These are phyloP conservation scores for Pisolithus marmoratus DNA, from an alignment of 768 basidiomycete genomes.

Conservation along the genomic window DNA sequence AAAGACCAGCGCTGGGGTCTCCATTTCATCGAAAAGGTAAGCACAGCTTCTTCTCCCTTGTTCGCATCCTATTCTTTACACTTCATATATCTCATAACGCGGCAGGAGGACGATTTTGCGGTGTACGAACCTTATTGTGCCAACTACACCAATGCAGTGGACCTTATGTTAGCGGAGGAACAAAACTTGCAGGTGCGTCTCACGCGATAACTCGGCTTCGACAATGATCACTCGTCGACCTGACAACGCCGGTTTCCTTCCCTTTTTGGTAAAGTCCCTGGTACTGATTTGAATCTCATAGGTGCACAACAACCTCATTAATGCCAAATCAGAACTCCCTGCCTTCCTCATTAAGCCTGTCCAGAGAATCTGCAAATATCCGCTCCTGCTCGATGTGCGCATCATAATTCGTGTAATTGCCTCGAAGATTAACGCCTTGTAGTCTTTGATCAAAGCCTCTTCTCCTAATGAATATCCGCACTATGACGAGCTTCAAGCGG, in stretches of 20 bases:
- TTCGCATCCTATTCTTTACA: conserved; percentile 33
- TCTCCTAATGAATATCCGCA: conserved; percentile 57
- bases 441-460: conserved; percentile 76
- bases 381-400: conserved; percentile 83
- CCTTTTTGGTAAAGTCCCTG: background rate
- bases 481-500: conserved; percentile 76
- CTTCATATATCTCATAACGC: conserved; percentile 26
- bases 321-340: conserved; percentile 86
- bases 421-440: conserved; percentile 8
- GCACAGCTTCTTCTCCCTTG: conserved; percentile 28
- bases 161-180: conserved; percentile 81
- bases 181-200: conserved; percentile 73
- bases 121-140: conserved; percentile 98
- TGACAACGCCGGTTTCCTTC: conserved; percentile 17
- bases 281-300: conserved; percentile 25
- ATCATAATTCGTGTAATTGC: conserved; percentile 9
- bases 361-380: conserved; percentile 98
- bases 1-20: conserved; percentile 84
- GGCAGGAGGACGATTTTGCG: conserved; percentile 92
- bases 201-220: conserved; percentile 4
- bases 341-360: conserved; percentile 98
- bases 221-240: conserved; percentile 9
- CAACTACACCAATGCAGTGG: conserved; percentile 84
- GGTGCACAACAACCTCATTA: conserved; percentile 80
- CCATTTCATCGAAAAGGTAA: conserved; percentile 77